These are phyloP conservation scores for Fagopyrum homotropicum DNA, from an alignment of 148 eudicot species.

Conservation along the genomic window DNA sequence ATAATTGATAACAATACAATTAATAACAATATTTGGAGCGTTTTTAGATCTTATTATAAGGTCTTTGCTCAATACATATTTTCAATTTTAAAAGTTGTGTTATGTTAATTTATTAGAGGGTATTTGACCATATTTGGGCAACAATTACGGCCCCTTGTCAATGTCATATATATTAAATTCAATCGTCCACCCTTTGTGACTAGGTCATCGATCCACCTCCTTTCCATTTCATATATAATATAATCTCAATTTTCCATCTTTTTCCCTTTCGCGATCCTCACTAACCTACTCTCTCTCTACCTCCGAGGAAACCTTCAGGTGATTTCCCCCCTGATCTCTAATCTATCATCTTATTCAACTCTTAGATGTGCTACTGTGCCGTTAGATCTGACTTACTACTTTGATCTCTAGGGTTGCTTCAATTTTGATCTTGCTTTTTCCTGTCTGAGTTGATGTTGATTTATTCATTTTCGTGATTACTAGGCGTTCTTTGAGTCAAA, in stretches of 20 bases:
- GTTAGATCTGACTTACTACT: conserved; percentile 6
- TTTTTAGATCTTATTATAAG: too few relatives aligned
- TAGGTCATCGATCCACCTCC: not conserved
- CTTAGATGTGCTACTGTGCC: not conserved
- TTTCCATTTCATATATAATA: not conserved
- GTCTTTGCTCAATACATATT: too few relatives aligned
- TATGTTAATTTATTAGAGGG: too few relatives aligned
- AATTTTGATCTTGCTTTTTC: not conserved
- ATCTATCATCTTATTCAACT: not conserved
- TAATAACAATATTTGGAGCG: too few relatives aligned
- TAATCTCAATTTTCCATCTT: too few relatives aligned
- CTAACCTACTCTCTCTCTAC: conserved; percentile 9
- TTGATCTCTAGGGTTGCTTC: not conserved
- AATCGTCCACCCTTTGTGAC: too few relatives aligned
- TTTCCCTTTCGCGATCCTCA: not conserved
- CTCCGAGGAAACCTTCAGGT: not conserved
- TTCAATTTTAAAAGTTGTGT: too few relatives aligned
- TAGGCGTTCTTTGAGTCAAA: conserved; percentile 8
- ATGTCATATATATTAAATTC: too few relatives aligned
- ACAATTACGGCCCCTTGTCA: too few relatives aligned
- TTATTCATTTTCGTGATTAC: not conserved
- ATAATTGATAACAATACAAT: too few relatives aligned
- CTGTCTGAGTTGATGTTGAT: not conserved
- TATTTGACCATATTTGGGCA: too few relatives aligned
- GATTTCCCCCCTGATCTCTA: not conserved